Evolutionary conservation across 148 eudicot species (phyloP).

Genomic region (Rhododendron vialii): DNA sequence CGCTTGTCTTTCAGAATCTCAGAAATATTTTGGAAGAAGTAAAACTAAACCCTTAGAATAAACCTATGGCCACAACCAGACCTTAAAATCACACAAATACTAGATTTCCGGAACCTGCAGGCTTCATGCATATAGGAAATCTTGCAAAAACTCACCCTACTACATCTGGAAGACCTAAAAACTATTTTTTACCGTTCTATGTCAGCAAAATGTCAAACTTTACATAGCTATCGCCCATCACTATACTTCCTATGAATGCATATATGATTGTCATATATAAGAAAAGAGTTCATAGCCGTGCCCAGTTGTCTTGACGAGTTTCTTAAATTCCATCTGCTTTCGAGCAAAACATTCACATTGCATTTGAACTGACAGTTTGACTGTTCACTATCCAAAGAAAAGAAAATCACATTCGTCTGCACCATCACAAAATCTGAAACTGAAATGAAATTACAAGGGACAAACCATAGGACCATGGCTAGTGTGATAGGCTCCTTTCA

Average conservation of each 20-base stretch:
- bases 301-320: background rate
- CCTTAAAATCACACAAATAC: too few species aligned
- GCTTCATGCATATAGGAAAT: too few species aligned
- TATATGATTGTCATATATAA: background rate
- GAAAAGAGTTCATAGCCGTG: background rate
- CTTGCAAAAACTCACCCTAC: too few species aligned
- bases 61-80: too few species aligned
- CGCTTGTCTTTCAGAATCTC: background rate
- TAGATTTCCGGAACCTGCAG: too few species aligned
- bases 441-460: background rate
- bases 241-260: background rate
- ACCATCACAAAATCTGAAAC: background rate
- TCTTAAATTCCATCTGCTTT: background rate
- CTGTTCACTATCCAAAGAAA: background rate
- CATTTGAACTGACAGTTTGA: background rate
- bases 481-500: background rate
- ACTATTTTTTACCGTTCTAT: background rate
- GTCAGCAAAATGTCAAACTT: background rate
- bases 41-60: too few species aligned
- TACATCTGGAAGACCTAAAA: background rate
- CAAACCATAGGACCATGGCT: background rate
- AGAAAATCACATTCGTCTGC: background rate
- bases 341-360: background rate
- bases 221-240: background rate
- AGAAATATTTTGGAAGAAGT: too few species aligned